Conservation (phyloP, 78 protist species). For the Dictyostelium brefeldianum region DNA sequence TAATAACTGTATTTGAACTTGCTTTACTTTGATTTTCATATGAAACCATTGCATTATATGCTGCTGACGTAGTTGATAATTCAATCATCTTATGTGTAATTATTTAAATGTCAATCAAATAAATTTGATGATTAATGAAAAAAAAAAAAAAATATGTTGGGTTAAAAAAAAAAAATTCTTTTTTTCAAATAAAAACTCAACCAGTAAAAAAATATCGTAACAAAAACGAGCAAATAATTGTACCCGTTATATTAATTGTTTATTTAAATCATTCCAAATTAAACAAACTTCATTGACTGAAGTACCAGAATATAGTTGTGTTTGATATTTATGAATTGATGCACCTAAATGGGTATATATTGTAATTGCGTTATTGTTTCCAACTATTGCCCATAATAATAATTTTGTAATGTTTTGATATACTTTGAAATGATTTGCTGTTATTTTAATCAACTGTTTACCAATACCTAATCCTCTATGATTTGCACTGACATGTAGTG, state of each 20-base stretch:
- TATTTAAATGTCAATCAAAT: too few species aligned
- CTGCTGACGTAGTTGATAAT: constrained; percentile 59
- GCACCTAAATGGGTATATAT: not conserved
- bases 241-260: too few species aligned
- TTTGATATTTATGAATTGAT: not conserved
- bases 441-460: too few species aligned
- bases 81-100: constrained; percentile 18
- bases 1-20: constrained; percentile 30
- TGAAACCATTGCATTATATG: constrained; percentile 74
- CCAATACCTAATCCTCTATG: not conserved
- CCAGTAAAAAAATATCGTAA: too few species aligned
- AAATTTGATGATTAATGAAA: too few species aligned
- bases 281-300: not conserved
- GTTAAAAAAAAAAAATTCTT: too few species aligned
- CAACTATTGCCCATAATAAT: not conserved
- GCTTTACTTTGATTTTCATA: constrained; percentile 44
- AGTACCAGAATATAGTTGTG: too few species aligned
- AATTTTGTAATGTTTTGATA: not conserved
- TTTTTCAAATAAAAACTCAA: too few species aligned
- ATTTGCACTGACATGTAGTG: not conserved
- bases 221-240: too few species aligned
- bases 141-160: too few species aligned
- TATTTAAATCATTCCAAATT: not conserved
- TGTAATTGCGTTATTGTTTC: not conserved
- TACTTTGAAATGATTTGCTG: not conserved